Conservation (phyloP, 768 basidiomycete species). For the Mycena vulgaris region DNA sequence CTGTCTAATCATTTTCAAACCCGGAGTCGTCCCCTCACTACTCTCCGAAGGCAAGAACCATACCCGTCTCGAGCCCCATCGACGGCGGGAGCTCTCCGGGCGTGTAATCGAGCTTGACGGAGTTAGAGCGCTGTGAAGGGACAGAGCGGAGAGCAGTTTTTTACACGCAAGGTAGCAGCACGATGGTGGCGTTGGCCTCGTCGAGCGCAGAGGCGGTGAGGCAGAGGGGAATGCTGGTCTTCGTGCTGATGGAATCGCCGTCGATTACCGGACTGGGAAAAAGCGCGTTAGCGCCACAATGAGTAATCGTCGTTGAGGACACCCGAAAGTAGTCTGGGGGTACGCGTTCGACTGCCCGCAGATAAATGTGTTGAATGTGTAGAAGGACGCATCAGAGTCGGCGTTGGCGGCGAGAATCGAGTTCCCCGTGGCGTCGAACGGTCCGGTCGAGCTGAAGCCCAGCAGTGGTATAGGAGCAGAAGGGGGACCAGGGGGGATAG, state of each 20-base stretch:
- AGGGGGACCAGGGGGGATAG: too few relatives aligned
- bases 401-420: too few relatives aligned
- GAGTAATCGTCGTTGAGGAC: too few relatives aligned
- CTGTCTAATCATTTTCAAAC: too few relatives aligned
- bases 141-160: background rate
- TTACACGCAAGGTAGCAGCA: background rate
- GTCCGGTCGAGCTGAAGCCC: too few relatives aligned
- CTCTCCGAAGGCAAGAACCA: background rate
- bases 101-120: slow-evolving; percentile 9
- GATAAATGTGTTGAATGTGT: background rate
- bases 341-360: background rate
- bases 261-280: background rate
- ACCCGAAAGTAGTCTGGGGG: background rate
- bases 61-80: background rate
- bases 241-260: background rate
- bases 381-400: too few relatives aligned
- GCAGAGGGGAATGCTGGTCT: background rate
- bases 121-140: background rate
- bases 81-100: slow-evolving; percentile 15
- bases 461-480: too few relatives aligned
- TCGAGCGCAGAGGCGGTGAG: background rate
- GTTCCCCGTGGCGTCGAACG: too few relatives aligned
- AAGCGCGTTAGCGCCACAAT: too few relatives aligned
- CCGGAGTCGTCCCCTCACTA: too few relatives aligned
- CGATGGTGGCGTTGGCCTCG: background rate